Evolutionary conservation across 345 rosid genomes (phyloP).

Genomic region (Linum tenue): DNA sequence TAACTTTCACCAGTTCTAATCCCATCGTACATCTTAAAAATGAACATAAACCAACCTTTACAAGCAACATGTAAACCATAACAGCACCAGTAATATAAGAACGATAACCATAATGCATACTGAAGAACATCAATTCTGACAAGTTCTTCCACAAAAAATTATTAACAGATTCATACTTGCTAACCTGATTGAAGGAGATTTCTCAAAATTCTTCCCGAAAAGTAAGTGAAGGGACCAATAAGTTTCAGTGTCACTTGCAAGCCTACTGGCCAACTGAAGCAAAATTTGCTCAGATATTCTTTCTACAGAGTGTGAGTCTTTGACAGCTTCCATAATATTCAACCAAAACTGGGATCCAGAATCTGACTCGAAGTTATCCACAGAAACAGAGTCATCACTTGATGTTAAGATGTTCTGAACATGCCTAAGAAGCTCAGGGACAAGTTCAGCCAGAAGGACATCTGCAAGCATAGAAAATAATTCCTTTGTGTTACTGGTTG

Average conservation of each 20-base stretch:
- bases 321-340: constrained; percentile 53
- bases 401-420: constrained; percentile 45
- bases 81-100: neutral
- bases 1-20: neutral
- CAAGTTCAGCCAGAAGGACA: constrained; percentile 57
- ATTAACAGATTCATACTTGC: constrained; percentile 15
- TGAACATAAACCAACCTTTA: neutral
- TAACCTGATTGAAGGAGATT: constrained; percentile 56
- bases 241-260: constrained; percentile 63
- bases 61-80: neutral
- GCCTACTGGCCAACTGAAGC: constrained; percentile 51
- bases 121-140: neutral
- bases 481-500: neutral
- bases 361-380: constrained; percentile 35
- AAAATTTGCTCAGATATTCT: constrained; percentile 73
- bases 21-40: neutral
- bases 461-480: constrained; percentile 42
- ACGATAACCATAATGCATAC: neutral
- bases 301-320: constrained; percentile 73
- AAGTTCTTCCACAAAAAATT: neutral
- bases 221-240: constrained; percentile 76
- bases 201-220: constrained; percentile 38
- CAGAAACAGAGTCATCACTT: constrained; percentile 26
- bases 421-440: constrained; percentile 47
- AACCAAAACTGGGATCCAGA: constrained; percentile 50